Percentiles rank a stretch among this genome's conserved stretches.
These are phyloP conservation scores for Magnolia sinica DNA, from an alignment of 164 flowering plant species.

Conservation along the genomic window DNA sequence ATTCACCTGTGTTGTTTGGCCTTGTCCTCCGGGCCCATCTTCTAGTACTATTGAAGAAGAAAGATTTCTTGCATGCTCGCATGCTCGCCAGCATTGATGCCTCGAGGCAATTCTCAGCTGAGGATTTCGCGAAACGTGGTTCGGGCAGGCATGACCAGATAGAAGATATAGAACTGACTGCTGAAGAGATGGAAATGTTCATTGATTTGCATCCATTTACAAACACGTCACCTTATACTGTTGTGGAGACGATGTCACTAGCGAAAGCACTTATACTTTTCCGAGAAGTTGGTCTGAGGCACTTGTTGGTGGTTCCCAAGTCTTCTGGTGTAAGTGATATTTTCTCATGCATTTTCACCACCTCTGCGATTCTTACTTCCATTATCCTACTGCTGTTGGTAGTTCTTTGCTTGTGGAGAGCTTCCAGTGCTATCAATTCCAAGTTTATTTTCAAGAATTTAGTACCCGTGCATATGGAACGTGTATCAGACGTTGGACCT, in stretches of 20 bases:
- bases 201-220: slow-evolving; percentile 83
- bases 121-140: slow-evolving; percentile 80
- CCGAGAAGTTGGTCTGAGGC: slow-evolving; percentile 84
- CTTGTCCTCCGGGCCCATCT: slow-evolving; percentile 74
- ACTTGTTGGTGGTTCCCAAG: slow-evolving; percentile 80
- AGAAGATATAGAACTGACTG: slow-evolving; percentile 59
- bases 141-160: slow-evolving; percentile 47
- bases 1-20: slow-evolving; percentile 58
- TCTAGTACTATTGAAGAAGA: slow-evolving; percentile 59
- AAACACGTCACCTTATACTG: slow-evolving; percentile 87
- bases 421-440: no score
- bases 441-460: no score
- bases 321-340: slow-evolving; percentile 51
- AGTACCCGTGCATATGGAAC: no score
- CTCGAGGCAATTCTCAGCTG: slow-evolving; percentile 37
- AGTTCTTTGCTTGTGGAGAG: no score
- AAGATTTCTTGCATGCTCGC: slow-evolving; percentile 42
- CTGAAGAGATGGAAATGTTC: slow-evolving; percentile 89
- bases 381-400: not conserved
- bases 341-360: not conserved
- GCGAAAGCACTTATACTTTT: slow-evolving; percentile 84
- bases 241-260: slow-evolving; percentile 87
- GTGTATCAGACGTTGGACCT: no score
- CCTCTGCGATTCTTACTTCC: no score
- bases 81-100: slow-evolving; percentile 27